phyloP scores from a whole-genome alignment of 371 early-diverging fungal genomes.

The Fennellomyces sp. region DNA sequence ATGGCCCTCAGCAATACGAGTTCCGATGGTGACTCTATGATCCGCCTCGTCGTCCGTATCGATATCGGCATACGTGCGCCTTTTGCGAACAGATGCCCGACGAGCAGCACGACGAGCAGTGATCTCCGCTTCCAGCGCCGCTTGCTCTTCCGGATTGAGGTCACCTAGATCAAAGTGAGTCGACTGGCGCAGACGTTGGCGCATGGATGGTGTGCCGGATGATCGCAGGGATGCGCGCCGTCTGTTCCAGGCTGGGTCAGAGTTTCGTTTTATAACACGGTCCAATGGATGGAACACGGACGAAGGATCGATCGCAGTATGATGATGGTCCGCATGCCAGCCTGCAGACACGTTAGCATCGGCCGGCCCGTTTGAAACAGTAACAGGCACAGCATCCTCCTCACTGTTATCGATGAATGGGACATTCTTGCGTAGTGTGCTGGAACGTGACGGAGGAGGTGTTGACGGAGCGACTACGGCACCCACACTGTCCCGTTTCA shows the following conservation, averaged over 20 bases:
- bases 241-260: background rate
- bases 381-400: too few relatives aligned
- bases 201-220: background rate
- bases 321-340: too few relatives aligned
- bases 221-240: background rate
- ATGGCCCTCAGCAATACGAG: slow-evolving; percentile 68
- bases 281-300: background rate
- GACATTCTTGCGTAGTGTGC: background rate
- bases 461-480: background rate
- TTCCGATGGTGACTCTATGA: slow-evolving; percentile 60
- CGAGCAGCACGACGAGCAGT: slow-evolving; percentile 41
- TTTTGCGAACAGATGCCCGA: slow-evolving; percentile 31
- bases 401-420: slow-evolving; percentile 2
- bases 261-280: background rate
- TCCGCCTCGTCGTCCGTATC: slow-evolving; percentile 51
- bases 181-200: background rate
- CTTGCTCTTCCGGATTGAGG: slow-evolving; percentile 39
- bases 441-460: slow-evolving; percentile 2
- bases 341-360: too few relatives aligned
- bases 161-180: slow-evolving; percentile 27
- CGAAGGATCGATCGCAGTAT: background rate
- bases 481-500: too few relatives aligned
- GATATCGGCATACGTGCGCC: background rate
- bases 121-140: slow-evolving; percentile 38
- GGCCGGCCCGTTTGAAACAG: too few relatives aligned